Conservation (phyloP, 2,329 filamentous ascomycete species). For the Ophiostoma novo-ulmi region DNA sequence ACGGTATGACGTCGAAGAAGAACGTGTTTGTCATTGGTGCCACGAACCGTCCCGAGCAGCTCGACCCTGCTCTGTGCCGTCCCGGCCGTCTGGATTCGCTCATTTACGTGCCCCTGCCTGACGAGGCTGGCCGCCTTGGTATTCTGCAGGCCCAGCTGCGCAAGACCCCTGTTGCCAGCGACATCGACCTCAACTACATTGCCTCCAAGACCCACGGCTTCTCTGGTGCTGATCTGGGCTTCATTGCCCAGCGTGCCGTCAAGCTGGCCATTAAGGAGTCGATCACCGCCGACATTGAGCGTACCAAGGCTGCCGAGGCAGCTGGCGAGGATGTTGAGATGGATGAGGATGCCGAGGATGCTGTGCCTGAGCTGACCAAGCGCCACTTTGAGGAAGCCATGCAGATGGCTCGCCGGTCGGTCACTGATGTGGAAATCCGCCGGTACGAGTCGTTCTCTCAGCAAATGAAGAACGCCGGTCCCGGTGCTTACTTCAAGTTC, state of each 20-base stretch:
- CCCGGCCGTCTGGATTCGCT: conserved; percentile 97
- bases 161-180: conserved; percentile 86
- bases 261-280: conserved; percentile 99
- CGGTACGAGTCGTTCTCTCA: conserved; percentile 98
- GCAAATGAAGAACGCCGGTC: conserved; percentile 97
- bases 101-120: conserved; percentile 94
- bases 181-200: conserved; percentile 87
- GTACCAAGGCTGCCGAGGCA: conserved; percentile 81
- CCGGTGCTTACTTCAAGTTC: conserved; percentile 98
- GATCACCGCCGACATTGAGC: conserved; percentile 83
- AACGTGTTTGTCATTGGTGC: conserved; percentile 99
- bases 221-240: conserved; percentile 98
- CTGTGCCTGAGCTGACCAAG: conserved; percentile 91
- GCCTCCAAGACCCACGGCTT: conserved; percentile 97
- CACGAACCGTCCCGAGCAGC: conserved; percentile 97
- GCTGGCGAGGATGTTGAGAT: conserved; percentile 75
- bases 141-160: conserved; percentile 95
- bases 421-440: conserved; percentile 94
- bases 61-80: conserved; percentile 95
- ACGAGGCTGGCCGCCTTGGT: conserved; percentile 79
- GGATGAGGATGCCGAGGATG: conserved; percentile 82
- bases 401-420: conserved; percentile 86
- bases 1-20: conserved; percentile 99
- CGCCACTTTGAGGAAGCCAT: conserved; percentile 99
- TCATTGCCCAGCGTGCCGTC: conserved; percentile 97